These are phyloP conservation scores for Nicotiana sylvestris DNA, from an alignment of 257 asterid species.

Conservation along the genomic window DNA sequence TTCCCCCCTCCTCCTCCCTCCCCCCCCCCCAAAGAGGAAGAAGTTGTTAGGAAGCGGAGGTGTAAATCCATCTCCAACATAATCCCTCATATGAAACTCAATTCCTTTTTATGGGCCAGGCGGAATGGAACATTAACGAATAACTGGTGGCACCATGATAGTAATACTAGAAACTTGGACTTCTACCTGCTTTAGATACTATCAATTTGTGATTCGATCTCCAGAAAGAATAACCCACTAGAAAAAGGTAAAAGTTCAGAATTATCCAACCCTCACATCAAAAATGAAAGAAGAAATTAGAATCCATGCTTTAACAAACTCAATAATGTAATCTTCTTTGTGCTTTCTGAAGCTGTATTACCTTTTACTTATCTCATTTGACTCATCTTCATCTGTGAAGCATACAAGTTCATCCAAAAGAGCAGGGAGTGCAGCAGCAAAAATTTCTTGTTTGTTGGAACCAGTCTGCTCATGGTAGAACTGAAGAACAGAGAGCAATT, in stretches of 20 bases:
- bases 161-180: not conserved
- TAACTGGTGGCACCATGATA: not conserved
- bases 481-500: slow-evolving; percentile 57
- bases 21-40: not conserved
- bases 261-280: slow-evolving; percentile 3
- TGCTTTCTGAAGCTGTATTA: slow-evolving; percentile 18
- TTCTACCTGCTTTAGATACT: not conserved
- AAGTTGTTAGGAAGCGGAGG: not conserved
- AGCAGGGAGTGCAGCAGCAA: slow-evolving; percentile 76
- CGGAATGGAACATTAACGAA: not conserved
- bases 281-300: not conserved
- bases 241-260: slow-evolving; percentile 4
- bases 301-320: slow-evolving; percentile 3
- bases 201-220: slow-evolving; percentile 3
- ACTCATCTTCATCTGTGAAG: slow-evolving; percentile 68
- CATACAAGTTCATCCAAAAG: slow-evolving; percentile 88
- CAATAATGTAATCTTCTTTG: not conserved
- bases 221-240: not conserved
- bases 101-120: not conserved
- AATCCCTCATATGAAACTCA: not conserved
- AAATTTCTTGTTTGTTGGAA: slow-evolving; percentile 64
- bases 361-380: slow-evolving; percentile 69
- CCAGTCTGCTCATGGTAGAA: slow-evolving; percentile 71
- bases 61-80: slow-evolving; percentile 1
- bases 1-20: not conserved